Base-by-base conservation (phyloP, 2,329 filamentous ascomycete genomes). In the Verticillium albo-atrum region DNA sequence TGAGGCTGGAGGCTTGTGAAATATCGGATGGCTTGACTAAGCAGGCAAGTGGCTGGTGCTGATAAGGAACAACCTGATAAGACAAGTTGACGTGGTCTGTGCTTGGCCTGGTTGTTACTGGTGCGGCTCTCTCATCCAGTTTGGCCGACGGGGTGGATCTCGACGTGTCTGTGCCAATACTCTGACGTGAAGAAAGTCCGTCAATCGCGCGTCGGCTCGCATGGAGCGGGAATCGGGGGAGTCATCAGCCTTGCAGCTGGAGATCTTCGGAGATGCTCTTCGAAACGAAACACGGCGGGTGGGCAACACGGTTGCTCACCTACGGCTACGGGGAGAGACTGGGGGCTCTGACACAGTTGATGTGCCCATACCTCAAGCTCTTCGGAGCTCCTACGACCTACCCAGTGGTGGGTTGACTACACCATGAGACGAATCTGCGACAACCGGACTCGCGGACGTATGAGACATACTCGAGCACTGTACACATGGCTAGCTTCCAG, bases 291-390 rank as follows among this genome's bases (percentile, higher is more conserved):
- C 42, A 50, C 20, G 42, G 42, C 42, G 25, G 42, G 3, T 23
- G 9, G 25, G 30, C 30, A 32, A 32, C 30, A 32, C 14, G 30
- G 30, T 14, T 63, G 58, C 58, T 54, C 57, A 57, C 30, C 30
- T 14, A 32, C 30, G 30, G 14, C 53, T 56, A 51, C 53, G 58
- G 55, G 56, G 62, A 56, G 23, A 32, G 58, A 57, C 54, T 59
- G 32, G n/a, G 59, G 55, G 59, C 50, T 57, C 32, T 32, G 30
- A 14, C 14, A 14, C 30, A 14, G 30, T 32, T 14, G 9, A 32
- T 32, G 14, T 32, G 30, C 9, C 14, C 30, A 32, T 10, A 2
- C 42, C 23, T 12, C n/a, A 47, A 47, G 42, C 42, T 23, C 34
- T 37, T 15, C 34, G 34, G 34, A 37, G 17, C 34, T 37, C 34